phyloP scores from a whole-genome alignment of 129 eudicot species.

The Centrapalus pauciflorus region DNA sequence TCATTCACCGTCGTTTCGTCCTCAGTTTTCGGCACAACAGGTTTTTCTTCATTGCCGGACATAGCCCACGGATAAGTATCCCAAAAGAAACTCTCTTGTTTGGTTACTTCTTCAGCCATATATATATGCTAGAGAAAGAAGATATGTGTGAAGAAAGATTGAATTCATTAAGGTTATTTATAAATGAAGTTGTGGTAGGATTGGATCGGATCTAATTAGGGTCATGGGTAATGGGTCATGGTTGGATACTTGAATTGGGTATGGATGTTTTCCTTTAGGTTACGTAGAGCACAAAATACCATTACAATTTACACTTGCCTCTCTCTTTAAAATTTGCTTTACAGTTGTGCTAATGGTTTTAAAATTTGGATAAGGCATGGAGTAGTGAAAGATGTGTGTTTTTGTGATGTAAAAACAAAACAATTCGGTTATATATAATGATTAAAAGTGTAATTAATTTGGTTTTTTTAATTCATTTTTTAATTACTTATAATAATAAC shows the following conservation, averaged over 20 bases:
- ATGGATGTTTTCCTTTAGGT: background rate
- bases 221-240: too few relatives aligned
- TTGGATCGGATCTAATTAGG: background rate
- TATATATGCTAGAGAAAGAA: constrained; percentile 2
- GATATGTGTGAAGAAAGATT: constrained; percentile 1
- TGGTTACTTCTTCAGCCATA: constrained; percentile 20
- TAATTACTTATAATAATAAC: background rate
- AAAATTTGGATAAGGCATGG: constrained; percentile 2
- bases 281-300: background rate
- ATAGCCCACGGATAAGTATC: constrained; percentile 17
- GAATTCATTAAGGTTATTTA: background rate
- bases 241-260: too few relatives aligned
- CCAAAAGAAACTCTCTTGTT: constrained; percentile 27
- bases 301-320: too few relatives aligned
- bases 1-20: background rate
- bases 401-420: too few relatives aligned
- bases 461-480: background rate
- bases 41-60: constrained; percentile 9
- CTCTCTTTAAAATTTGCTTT: too few relatives aligned
- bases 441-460: background rate
- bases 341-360: constrained; percentile 9
- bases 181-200: background rate
- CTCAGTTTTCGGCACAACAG: background rate
- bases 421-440: background rate
- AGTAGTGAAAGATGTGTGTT: background rate